These are phyloP conservation scores for Pyrenophora tritici-repentis DNA, from an alignment of 2,329 filamentous ascomycete species.

Conservation along the genomic window DNA sequence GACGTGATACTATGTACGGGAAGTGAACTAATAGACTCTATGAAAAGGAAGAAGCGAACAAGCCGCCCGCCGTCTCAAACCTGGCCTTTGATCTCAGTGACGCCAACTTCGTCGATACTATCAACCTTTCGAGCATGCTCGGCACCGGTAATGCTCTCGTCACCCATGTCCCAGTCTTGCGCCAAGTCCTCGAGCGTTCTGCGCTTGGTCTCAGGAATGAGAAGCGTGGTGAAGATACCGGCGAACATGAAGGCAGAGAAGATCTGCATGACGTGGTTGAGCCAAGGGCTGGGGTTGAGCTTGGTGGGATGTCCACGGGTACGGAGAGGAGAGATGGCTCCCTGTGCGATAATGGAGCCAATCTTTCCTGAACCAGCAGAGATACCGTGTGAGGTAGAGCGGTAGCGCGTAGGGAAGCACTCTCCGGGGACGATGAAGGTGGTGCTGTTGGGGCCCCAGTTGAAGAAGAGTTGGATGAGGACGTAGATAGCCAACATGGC, in stretches of 20 bases:
- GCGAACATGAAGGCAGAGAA: slow-evolving; percentile 81
- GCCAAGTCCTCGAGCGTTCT: slow-evolving; percentile 74
- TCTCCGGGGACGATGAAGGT: slow-evolving; percentile 59
- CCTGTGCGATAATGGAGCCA: slow-evolving; percentile 57
- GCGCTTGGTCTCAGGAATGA: slow-evolving; percentile 78
- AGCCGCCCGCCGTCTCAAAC: not conserved
- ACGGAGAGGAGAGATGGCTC: slow-evolving; percentile 53
- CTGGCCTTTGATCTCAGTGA: slow-evolving; percentile 14
- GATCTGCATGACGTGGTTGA: slow-evolving; percentile 76
- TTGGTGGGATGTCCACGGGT: slow-evolving; percentile 55
- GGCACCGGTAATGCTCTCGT: slow-evolving; percentile 38
- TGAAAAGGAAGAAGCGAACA: not conserved
- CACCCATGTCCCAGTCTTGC: slow-evolving; percentile 42
- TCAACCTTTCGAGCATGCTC: slow-evolving; percentile 27
- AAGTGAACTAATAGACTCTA: too few species aligned
- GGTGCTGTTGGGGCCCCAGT: slow-evolving; percentile 56
- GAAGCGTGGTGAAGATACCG: slow-evolving; percentile 68
- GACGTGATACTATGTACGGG: too few species aligned
- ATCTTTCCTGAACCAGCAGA: slow-evolving; percentile 56
- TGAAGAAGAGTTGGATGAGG: slow-evolving; percentile 58
- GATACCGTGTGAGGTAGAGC: slow-evolving; percentile 56
- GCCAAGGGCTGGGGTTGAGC: slow-evolving; percentile 61
- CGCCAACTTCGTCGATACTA: slow-evolving; percentile 27
- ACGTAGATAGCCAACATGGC: slow-evolving; percentile 55
- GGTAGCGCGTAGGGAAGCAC: slow-evolving; percentile 57